Conservation (phyloP, 106 monocot genomes). For the Dioscorea dumetorum region DNA sequence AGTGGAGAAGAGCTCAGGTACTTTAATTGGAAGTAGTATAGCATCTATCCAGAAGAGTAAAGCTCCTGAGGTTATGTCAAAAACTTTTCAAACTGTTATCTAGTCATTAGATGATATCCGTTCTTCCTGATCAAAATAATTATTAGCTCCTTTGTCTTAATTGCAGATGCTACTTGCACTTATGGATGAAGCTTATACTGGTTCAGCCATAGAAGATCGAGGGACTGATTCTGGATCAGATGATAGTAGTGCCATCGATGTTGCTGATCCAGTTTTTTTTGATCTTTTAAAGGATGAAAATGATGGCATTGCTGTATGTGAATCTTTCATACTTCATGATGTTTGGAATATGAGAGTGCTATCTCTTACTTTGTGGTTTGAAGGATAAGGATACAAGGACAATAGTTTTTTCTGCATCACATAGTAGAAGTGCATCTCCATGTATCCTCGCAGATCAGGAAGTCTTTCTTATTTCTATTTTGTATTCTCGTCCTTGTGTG, state of each 20-base stretch:
- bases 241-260: constrained; percentile 61
- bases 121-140: not conserved
- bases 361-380: no score
- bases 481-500: no score
- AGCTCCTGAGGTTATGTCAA: constrained; percentile 73
- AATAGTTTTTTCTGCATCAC: no score
- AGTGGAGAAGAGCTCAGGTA: constrained; percentile 78
- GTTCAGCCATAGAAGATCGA: constrained; percentile 79
- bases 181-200: constrained; percentile 99
- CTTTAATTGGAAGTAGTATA: constrained; percentile 85
- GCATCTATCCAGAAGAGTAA: constrained; percentile 97
- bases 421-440: no score
- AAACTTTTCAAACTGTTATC: not conserved
- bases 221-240: constrained; percentile 69
- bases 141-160: not conserved
- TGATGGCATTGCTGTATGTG: constrained; percentile 89
- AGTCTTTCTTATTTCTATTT: no score
- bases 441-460: no score
- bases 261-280: constrained; percentile 82
- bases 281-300: constrained; percentile 97
- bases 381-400: no score
- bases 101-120: not conserved
- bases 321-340: not conserved
- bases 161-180: constrained; percentile 94
- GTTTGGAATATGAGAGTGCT: no score